phyloP scores from a whole-genome alignment of 495 filamentous ascomycete genomes.

The Aspergillus olivimuriae region DNA sequence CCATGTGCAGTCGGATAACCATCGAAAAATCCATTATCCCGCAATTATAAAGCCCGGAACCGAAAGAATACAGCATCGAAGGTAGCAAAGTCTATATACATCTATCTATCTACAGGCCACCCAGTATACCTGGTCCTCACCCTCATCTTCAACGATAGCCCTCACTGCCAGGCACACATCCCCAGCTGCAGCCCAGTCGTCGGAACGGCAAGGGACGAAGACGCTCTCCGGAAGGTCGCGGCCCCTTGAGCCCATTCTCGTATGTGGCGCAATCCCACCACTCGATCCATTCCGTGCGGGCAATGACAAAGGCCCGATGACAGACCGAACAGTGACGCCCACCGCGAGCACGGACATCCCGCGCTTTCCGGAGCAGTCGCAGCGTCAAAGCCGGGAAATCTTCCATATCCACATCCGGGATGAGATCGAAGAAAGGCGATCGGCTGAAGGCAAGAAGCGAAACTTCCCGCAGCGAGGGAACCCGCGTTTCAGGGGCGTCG shows the following conservation, averaged over 20 bases:
- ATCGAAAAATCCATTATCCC: no score
- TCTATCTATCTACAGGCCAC: no score
- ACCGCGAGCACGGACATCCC: conserved; percentile 41
- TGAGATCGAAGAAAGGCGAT: conserved; percentile 36
- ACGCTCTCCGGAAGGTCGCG: conserved; percentile 27
- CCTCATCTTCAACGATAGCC: no score
- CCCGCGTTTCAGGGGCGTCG: conserved; percentile 10
- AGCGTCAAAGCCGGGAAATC: conserved; percentile 37
- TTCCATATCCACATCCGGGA: conserved; percentile 31
- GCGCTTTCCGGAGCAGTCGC: conserved; percentile 34
- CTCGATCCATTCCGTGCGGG: conserved; percentile 65
- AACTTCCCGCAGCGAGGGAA: conserved; percentile 54
- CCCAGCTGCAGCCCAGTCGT: conserved; percentile 59
- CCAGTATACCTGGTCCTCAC: no score
- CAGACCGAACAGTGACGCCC: conserved; percentile 57
- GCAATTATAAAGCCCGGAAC: no score
- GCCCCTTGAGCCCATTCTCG: conserved; percentile 39
- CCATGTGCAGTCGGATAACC: no score
- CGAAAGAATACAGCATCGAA: no score
- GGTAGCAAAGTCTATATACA: no score
- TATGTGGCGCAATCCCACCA: conserved; percentile 55
- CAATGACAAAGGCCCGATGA: conserved; percentile 47
- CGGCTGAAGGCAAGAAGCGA: conserved; percentile 44
- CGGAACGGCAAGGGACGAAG: conserved; percentile 55
- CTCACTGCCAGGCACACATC: conserved; percentile 42